These are phyloP conservation scores for Cystobasidiopsis lactophilus DNA, from an alignment of 768 basidiomycete genomes.

Conservation along the genomic window DNA sequence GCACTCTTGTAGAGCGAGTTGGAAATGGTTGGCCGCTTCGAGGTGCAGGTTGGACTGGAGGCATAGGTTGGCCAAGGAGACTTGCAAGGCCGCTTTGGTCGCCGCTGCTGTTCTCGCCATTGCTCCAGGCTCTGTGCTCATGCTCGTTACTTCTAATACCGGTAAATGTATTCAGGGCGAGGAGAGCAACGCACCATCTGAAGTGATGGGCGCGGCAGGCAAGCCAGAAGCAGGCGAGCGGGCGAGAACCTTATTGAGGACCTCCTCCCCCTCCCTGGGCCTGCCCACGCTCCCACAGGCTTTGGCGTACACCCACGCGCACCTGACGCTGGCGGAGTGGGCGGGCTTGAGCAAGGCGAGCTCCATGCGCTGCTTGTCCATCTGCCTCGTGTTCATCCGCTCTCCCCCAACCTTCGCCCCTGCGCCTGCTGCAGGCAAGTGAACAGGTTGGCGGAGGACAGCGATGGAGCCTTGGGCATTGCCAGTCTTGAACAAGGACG, in stretches of 20 bases:
- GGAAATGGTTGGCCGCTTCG: constrained; percentile 48
- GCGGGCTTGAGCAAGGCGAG: constrained; percentile 30
- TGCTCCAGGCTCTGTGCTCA: no score
- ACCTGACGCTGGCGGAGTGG: constrained; percentile 45
- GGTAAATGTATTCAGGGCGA: no score
- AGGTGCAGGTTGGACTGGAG: constrained; percentile 56
- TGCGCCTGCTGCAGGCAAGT: neutral
- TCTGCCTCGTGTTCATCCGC: neutral
- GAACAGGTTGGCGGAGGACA: constrained; percentile 30
- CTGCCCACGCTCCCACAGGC: constrained; percentile 52
- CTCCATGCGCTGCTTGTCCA: neutral
- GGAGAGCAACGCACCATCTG: no score
- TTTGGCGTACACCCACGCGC: constrained; percentile 54
- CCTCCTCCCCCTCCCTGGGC: constrained; percentile 40
- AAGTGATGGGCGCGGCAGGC: no score
- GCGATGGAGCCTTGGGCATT: constrained; percentile 54
- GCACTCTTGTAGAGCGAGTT: constrained; percentile 45
- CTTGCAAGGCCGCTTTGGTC: constrained; percentile 36
- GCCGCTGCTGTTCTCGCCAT: no score
- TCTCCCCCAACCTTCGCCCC: neutral
- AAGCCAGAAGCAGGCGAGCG: no score
- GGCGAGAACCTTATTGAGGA: constrained; percentile 16
- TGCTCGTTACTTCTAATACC: no score
- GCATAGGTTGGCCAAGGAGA: constrained; percentile 54
- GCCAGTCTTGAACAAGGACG: constrained; percentile 43